phyloP scores from a whole-genome alignment of 805 yeast species.

The Komagataella pseudopastoris region DNA sequence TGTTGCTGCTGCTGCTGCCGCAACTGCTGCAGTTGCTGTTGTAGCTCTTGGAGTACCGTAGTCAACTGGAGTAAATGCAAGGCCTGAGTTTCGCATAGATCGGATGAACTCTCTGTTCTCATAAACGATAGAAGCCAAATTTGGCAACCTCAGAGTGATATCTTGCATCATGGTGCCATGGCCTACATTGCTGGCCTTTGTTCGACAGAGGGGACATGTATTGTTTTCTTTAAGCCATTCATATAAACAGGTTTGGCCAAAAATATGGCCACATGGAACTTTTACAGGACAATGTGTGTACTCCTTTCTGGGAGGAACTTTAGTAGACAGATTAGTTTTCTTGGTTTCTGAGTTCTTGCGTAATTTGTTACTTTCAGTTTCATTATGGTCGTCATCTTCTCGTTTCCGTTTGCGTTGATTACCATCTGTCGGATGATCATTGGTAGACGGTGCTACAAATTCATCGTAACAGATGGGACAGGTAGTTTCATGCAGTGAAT shows the following conservation, averaged over 20 bases:
- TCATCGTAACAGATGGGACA: slow-evolving; percentile 61
- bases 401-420: slow-evolving; percentile 12
- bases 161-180: slow-evolving; percentile 5
- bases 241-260: slow-evolving; percentile 74
- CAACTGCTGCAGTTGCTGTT: background rate
- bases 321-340: slow-evolving; percentile 8
- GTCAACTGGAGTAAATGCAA: background rate
- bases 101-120: slow-evolving; percentile 13
- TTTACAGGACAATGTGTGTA: slow-evolving; percentile 51
- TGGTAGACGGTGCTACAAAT: slow-evolving; percentile 14
- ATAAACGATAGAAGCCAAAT: slow-evolving; percentile 19
- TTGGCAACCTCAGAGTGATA: slow-evolving; percentile 21
- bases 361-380: slow-evolving; percentile 7
- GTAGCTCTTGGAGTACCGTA: background rate
- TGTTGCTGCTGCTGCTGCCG: background rate
- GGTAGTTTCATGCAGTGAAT: slow-evolving; percentile 15
- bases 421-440: background rate
- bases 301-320: slow-evolving; percentile 4
- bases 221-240: slow-evolving; percentile 71
- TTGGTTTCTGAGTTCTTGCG: slow-evolving; percentile 8
- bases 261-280: slow-evolving; percentile 78
- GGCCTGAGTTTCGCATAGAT: background rate
- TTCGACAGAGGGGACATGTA: slow-evolving; percentile 82
- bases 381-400: slow-evolving; percentile 11
- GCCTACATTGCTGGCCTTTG: slow-evolving; percentile 14